Conservation (phyloP, 306 rosid species). For the Gynostemma pentaphyllum region DNA sequence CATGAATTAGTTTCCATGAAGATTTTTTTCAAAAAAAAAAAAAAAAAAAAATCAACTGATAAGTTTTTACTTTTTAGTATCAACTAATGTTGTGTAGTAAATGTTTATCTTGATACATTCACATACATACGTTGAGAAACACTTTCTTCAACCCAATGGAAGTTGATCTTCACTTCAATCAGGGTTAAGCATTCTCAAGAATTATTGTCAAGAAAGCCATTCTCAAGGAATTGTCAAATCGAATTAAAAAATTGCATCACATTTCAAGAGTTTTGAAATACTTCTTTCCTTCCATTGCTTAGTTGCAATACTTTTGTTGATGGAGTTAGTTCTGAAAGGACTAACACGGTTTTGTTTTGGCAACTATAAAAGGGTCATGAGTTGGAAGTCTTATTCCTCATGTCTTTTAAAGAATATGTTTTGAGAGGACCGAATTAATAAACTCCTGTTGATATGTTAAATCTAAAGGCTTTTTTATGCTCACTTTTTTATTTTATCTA, state of each 20-base stretch:
- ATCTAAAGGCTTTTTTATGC: not conserved
- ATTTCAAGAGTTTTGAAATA: not conserved
- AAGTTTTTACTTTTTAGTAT: too few relatives aligned
- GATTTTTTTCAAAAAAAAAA: too few relatives aligned
- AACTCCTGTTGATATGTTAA: not conserved
- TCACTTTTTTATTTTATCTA: not conserved
- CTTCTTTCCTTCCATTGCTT: slow-evolving; percentile 1
- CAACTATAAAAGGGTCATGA: not conserved
- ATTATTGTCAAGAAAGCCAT: not conserved
- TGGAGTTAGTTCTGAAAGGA: not conserved
- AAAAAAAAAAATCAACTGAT: too few relatives aligned
- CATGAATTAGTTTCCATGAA: too few relatives aligned
- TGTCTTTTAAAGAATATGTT: not conserved
- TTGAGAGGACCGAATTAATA: not conserved
- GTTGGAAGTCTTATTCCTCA: not conserved
- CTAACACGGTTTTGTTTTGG: not conserved
- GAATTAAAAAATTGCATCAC: not conserved
- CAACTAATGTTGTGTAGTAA: too few relatives aligned
- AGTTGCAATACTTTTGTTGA: not conserved
- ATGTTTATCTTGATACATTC: too few relatives aligned
- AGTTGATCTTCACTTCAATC: not conserved
- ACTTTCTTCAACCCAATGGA: not conserved
- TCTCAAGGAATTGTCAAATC: not conserved
- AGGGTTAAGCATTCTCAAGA: not conserved
- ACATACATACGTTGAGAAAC: not conserved